A percentile compares a stretch with the other conserved stretches of the same genome.
Evolutionary conservation across 306 rosid genomes (phyloP).

Genomic region (Ceratonia siliqua): DNA sequence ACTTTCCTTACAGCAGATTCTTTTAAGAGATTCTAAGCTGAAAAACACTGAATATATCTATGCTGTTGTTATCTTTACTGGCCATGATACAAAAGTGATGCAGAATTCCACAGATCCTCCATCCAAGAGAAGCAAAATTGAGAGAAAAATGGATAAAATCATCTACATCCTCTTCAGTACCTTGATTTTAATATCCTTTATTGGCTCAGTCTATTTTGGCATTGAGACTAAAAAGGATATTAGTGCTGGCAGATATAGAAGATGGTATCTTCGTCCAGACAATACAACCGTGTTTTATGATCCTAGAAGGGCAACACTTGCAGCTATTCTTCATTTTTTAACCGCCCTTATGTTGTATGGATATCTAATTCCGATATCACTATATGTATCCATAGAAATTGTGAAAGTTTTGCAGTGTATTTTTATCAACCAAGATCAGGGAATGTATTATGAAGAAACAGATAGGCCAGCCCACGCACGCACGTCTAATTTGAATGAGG

Average conservation of each 20-base stretch:
- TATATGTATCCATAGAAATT: slow-evolving; percentile 85
- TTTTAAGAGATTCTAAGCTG: slow-evolving; percentile 87
- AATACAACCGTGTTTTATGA: slow-evolving; percentile 54
- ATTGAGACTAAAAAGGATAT: slow-evolving; percentile 59
- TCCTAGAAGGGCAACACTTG: slow-evolving; percentile 55
- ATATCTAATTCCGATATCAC: slow-evolving; percentile 84
- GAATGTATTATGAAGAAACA: slow-evolving; percentile 75
- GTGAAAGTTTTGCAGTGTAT: slow-evolving; percentile 87
- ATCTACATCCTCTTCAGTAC: slow-evolving; percentile 76
- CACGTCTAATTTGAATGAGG: slow-evolving; percentile 89
- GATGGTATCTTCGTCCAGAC: slow-evolving; percentile 89
- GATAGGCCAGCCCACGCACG: slow-evolving; percentile 82
- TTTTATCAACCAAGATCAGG: slow-evolving; percentile 82
- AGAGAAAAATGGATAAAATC: slow-evolving; percentile 85
- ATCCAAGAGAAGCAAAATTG: slow-evolving; percentile 89
- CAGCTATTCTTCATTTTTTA: slow-evolving; percentile 71
- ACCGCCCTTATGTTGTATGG: slow-evolving; percentile 93
- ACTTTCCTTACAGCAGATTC: slow-evolving; percentile 77
- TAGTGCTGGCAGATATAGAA: slow-evolving; percentile 38
- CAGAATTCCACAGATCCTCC: slow-evolving; percentile 85
- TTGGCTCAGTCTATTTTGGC: slow-evolving; percentile 70
- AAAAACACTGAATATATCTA: slow-evolving; percentile 74
- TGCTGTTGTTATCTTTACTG: slow-evolving; percentile 80
- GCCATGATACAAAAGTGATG: slow-evolving; percentile 92
- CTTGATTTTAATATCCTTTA: slow-evolving; percentile 66